Evolutionary conservation across 2,329 filamentous ascomycete species (phyloP).

Genomic region (Sphaerulina musiva): DNA sequence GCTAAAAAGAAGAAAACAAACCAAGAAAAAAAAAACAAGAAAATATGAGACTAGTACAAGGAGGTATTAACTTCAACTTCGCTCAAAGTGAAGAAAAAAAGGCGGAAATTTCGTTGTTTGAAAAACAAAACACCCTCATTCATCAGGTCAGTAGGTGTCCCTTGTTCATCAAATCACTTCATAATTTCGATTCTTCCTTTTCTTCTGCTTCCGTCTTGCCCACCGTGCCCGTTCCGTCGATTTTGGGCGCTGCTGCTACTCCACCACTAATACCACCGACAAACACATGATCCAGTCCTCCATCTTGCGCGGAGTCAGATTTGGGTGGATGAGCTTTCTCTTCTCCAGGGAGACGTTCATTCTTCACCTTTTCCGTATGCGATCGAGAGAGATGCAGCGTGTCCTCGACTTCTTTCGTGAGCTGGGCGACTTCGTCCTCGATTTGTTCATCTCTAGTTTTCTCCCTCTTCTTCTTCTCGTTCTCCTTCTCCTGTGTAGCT

Average conservation of each 20-base stretch:
- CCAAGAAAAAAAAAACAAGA: too few relatives aligned
- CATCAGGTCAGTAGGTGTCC: too few relatives aligned
- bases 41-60: too few relatives aligned
- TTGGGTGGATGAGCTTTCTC: not conserved
- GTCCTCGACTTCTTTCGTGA: slow-evolving; percentile 54
- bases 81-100: too few relatives aligned
- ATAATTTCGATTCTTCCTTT: slow-evolving; percentile 5
- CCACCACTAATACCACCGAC: not conserved
- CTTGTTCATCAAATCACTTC: not conserved
- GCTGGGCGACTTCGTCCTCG: slow-evolving; percentile 52
- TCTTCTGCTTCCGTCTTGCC: not conserved
- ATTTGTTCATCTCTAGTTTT: slow-evolving; percentile 50
- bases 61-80: too few relatives aligned
- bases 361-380: slow-evolving; percentile 37
- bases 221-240: slow-evolving; percentile 1
- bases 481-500: slow-evolving; percentile 37
- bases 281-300: slow-evolving; percentile 11
- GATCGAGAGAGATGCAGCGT: slow-evolving; percentile 46
- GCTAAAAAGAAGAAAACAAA: too few relatives aligned
- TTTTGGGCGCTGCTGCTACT: slow-evolving; percentile 3
- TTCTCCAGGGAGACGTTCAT: slow-evolving; percentile 13
- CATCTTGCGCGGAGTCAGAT: not conserved
- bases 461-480: slow-evolving; percentile 24
- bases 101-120: too few relatives aligned
- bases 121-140: too few relatives aligned